A percentile compares a stretch with the other conserved stretches of the same genome.
These are phyloP conservation scores for Cryptosporidium ryanae DNA, from an alignment of 169 alveolate species.

Conservation along the genomic window DNA sequence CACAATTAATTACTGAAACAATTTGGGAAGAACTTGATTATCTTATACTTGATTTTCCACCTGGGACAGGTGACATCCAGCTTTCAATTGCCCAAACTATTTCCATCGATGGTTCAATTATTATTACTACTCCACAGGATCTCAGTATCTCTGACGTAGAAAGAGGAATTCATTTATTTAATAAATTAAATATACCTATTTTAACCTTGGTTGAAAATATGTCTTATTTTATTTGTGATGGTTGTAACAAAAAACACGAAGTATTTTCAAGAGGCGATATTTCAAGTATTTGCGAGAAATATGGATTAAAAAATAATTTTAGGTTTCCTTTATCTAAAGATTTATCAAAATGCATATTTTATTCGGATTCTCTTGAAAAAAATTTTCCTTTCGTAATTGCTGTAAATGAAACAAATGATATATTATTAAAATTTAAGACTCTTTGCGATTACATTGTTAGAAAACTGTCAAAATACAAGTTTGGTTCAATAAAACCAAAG, in stretches of 20 bases:
- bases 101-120: conserved; percentile 89
- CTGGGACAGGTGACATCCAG: conserved; percentile 99
- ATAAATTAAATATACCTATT: conserved; percentile 91
- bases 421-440: conserved; percentile 74
- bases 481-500: conserved; percentile 54
- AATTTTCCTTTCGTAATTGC: conserved; percentile 86
- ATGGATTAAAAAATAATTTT: conserved; percentile 86
- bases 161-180: conserved; percentile 94
- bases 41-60: conserved; percentile 98
- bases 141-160: conserved; percentile 93
- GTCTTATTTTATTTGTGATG: conserved; percentile 92
- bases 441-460: conserved; percentile 81
- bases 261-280: conserved; percentile 89
- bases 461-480: conserved; percentile 77
- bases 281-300: conserved; percentile 81
- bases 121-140: conserved; percentile 95
- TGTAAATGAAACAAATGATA: conserved; percentile 82
- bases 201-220: conserved; percentile 94
- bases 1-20: conserved; percentile 89
- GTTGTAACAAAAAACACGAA: conserved; percentile 88
- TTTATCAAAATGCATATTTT: conserved; percentile 81
- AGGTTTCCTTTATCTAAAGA: conserved; percentile 85
- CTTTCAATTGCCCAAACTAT: conserved; percentile 94
- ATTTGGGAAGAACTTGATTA: conserved; percentile 98
- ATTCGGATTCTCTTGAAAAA: conserved; percentile 78